A percentile compares a stretch with the other conserved stretches of the same genome.
Conservation (phyloP, 306 rosid species). For the Cicer yamashitae region DNA sequence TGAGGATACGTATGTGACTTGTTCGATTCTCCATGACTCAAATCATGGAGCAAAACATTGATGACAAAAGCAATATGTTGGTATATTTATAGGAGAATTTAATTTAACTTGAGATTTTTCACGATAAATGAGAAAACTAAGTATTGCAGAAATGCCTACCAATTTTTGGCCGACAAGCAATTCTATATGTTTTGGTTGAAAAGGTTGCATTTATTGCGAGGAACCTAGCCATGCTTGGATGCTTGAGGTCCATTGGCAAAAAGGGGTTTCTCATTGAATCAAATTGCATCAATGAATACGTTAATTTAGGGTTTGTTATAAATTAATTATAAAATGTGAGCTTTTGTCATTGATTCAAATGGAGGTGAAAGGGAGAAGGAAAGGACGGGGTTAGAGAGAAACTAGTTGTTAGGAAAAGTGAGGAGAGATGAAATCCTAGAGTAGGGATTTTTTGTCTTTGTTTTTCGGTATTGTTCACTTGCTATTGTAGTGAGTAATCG, state of each 20-base stretch:
- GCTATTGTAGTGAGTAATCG: no score
- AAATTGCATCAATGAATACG: neutral
- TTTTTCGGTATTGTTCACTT: no score
- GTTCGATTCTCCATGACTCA: slow-evolving; percentile 18
- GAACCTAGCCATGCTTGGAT: neutral
- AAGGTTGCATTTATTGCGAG: neutral
- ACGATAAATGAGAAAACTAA: slow-evolving; percentile 1
- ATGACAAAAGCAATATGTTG: neutral
- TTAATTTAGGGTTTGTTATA: no score
- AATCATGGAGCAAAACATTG: slow-evolving; percentile 17
- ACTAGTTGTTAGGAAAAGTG: no score
- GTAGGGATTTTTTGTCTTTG: no score
- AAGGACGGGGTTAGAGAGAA: no score
- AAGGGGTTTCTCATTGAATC: neutral
- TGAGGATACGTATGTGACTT: slow-evolving; percentile 4
- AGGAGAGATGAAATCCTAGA: no score
- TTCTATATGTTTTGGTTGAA: neutral
- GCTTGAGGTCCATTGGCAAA: slow-evolving; percentile 3
- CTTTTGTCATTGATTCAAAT: no score
- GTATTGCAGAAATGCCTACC: neutral
- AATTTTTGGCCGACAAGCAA: neutral
- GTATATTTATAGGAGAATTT: slow-evolving; percentile 1
- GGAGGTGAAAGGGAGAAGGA: no score
- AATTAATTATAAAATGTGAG: no score
- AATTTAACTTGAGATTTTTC: neutral